A percentile compares a stretch with the other conserved stretches of the same genome.
Conservation (phyloP, 176 grass and related monocot species). For the Alopecurus myosuroides region DNA sequence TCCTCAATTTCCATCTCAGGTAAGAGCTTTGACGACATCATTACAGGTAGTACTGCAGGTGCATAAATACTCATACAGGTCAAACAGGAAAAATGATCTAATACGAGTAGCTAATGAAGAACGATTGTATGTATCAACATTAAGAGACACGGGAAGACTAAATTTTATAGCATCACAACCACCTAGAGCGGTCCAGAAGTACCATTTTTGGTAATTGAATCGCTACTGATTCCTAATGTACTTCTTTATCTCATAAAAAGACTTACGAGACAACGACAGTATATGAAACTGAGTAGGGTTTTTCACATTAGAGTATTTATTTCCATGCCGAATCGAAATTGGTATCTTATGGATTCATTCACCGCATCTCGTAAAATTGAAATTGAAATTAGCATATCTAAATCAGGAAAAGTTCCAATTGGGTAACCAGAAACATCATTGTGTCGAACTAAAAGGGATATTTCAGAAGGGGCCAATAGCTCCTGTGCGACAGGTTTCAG, state of each 20-base stretch:
- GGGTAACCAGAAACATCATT: too few relatives aligned
- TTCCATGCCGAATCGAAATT: background rate
- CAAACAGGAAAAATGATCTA: background rate
- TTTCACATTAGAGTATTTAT: too few relatives aligned
- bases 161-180: background rate
- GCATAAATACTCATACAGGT: constrained; percentile 17
- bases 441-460: too few relatives aligned
- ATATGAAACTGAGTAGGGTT: background rate
- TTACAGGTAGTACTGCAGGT: constrained; percentile 86
- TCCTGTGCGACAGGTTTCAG: too few relatives aligned
- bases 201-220: background rate
- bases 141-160: constrained; percentile 16
- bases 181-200: background rate
- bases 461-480: too few relatives aligned
- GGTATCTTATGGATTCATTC: background rate
- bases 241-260: background rate
- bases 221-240: background rate
- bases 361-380: background rate
- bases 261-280: too few relatives aligned
- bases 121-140: background rate
- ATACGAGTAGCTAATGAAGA: background rate
- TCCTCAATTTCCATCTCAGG: constrained; percentile 91
- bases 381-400: background rate
- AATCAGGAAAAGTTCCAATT: too few relatives aligned
- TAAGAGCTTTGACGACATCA: constrained; percentile 89